Conservation (phyloP, 208 protist genomes). For the Trypanosoma mega region DNA sequence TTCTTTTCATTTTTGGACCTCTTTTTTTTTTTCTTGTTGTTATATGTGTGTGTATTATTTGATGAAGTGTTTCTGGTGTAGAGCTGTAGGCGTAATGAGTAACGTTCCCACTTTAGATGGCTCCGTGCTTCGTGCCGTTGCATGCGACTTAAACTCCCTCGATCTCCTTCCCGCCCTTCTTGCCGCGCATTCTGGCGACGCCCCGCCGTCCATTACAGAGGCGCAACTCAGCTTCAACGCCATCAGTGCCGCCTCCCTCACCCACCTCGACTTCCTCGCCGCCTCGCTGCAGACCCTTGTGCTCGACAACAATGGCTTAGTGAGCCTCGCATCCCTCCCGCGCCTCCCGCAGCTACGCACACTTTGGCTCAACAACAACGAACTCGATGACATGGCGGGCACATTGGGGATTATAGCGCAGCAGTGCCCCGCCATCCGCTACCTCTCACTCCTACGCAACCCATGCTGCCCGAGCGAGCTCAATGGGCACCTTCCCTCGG, state of each 20-base stretch:
- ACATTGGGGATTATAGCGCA: constrained; percentile 13
- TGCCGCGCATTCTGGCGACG: not conserved
- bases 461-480: constrained; percentile 39
- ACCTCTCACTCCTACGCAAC: constrained; percentile 38
- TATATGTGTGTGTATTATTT: too few species aligned
- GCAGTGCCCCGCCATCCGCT: constrained; percentile 27
- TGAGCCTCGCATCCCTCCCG: constrained; percentile 22
- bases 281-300: constrained; percentile 32
- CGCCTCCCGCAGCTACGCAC: constrained; percentile 30
- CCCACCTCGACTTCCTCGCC: constrained; percentile 21
- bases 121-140: not conserved
- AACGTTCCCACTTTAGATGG: not conserved
- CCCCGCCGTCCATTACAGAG: not conserved
- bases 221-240: constrained; percentile 22
- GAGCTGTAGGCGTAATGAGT: too few species aligned
- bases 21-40: too few species aligned
- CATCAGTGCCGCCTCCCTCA: constrained; percentile 3
- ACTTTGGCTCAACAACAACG: constrained; percentile 58
- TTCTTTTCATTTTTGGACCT: too few species aligned
- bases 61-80: too few species aligned
- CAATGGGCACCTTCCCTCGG: constrained; percentile 23
- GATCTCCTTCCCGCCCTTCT: not conserved
- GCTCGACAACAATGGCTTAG: constrained; percentile 43
- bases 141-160: not conserved
- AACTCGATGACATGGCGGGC: constrained; percentile 34